Evolutionary conservation across 2,329 filamentous ascomycete genomes (phyloP).

Genomic region (Aspergillus uvarum): DNA sequence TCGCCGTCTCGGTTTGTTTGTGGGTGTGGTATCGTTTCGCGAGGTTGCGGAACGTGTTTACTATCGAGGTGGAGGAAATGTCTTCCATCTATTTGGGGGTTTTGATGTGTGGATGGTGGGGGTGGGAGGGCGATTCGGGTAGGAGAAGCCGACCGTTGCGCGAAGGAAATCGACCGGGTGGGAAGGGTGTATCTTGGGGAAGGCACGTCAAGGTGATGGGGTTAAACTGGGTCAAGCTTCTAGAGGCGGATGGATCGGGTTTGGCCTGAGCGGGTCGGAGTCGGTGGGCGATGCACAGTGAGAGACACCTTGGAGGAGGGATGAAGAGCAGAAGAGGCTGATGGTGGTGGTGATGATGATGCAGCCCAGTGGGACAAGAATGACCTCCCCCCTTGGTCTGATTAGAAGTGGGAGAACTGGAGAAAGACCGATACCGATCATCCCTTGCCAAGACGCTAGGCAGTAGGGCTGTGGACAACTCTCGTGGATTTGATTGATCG

Average conservation of each 20-base stretch:
- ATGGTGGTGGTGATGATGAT: neutral
- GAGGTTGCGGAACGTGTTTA: neutral
- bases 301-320: neutral
- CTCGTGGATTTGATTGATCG: too few relatives aligned
- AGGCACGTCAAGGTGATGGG: neutral
- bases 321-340: neutral
- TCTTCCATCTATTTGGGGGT: neutral
- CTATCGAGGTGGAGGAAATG: neutral
- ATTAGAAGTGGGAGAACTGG: too few relatives aligned
- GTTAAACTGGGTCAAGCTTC: neutral
- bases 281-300: neutral
- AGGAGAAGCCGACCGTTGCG: neutral
- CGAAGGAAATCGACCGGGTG: neutral
- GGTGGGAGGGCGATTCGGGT: neutral
- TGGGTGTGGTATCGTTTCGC: neutral
- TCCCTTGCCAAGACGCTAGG: neutral
- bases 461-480: neutral
- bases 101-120: neutral
- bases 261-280: neutral
- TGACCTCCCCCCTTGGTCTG: too few relatives aligned
- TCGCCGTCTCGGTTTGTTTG: neutral
- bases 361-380: too few relatives aligned
- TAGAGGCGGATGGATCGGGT: neutral
- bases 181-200: neutral
- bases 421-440: neutral